phyloP scores from a whole-genome alignment of 139 green algal genomes.

The Pseudopediastrum boryanum region DNA sequence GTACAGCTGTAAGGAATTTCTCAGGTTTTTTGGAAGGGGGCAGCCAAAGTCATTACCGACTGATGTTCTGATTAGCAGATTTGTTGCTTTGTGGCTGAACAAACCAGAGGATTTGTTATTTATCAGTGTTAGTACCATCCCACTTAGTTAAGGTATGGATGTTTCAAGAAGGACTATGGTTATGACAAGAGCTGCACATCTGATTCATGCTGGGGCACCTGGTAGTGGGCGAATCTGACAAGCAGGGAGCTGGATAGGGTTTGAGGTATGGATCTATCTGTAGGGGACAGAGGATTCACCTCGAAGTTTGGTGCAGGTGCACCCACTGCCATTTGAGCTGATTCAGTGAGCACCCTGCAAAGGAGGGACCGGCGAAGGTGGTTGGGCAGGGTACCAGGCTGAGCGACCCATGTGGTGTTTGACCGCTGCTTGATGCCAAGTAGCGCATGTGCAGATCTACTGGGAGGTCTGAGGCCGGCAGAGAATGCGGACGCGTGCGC shows the following conservation, averaged over 20 bases:
- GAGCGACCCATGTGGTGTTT: no score
- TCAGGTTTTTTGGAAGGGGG: no score
- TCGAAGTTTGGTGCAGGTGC: conserved; percentile 49
- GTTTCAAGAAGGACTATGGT: not conserved
- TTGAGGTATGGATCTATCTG: no score
- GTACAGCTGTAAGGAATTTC: no score
- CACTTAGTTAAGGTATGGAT: not conserved
- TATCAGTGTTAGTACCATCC: not conserved
- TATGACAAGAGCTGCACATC: not conserved
- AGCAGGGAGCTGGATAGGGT: not conserved
- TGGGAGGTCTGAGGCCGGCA: no score
- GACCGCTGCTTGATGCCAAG: not conserved
- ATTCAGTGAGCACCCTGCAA: conserved; percentile 46
- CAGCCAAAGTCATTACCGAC: no score
- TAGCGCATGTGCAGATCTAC: not conserved
- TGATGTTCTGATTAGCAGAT: no score
- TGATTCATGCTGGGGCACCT: not conserved
- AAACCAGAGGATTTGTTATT: no score
- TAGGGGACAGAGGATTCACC: no score
- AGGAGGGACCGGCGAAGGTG: not conserved
- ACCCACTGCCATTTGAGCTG: conserved; percentile 35
- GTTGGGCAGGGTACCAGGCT: not conserved
- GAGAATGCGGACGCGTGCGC: no score
- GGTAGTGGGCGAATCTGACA: not conserved
- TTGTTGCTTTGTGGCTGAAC: no score